These are phyloP conservation scores for Tranzscheliella williamsii DNA, from an alignment of 1,284 basidiomycete genomes.

Conservation along the genomic window DNA sequence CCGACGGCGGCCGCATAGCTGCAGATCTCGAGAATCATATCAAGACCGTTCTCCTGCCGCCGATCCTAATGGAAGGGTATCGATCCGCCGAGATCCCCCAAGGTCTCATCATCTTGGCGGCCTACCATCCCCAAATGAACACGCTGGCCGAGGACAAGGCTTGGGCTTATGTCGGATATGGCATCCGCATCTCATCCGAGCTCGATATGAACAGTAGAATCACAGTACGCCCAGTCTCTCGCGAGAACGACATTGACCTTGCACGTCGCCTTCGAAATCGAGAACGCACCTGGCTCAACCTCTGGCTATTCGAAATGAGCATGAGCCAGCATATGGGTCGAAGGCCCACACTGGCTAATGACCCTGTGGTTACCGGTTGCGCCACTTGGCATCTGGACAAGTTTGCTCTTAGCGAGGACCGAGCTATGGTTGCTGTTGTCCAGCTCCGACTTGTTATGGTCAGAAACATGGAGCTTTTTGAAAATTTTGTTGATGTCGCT, in stretches of 20 bases:
- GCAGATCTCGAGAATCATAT: conserved; percentile 32
- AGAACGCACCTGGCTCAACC: conserved; percentile 42
- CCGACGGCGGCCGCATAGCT: conserved; percentile 24
- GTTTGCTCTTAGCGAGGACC: conserved; percentile 35
- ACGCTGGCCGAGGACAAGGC: conserved; percentile 35
- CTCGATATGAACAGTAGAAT: conserved; percentile 43
- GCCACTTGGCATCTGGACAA: conserved; percentile 38
- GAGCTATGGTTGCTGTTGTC: conserved; percentile 41
- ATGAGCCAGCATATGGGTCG: conserved; percentile 46
- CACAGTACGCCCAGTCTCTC: conserved; percentile 4
- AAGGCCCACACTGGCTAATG: conserved; percentile 33
- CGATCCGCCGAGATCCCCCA: conserved; percentile 37
- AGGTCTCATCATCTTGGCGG: conserved; percentile 29
- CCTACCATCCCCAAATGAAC: conserved; percentile 40
- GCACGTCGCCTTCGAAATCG: conserved; percentile 24
- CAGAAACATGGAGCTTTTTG: conserved; percentile 36
- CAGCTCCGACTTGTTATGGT: conserved; percentile 31
- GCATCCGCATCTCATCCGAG: conserved; percentile 41
- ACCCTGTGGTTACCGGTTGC: conserved; percentile 41
- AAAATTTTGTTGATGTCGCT: conserved; percentile 25
- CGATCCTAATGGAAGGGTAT: conserved; percentile 36
- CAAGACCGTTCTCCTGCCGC: conserved; percentile 17
- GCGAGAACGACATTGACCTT: conserved; percentile 16
- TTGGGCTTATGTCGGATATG: conserved; percentile 40
- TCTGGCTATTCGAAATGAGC: conserved; percentile 43